Conservation (phyloP, 1,139 yeast genomes). For the Geotrichum fermentans region DNA sequence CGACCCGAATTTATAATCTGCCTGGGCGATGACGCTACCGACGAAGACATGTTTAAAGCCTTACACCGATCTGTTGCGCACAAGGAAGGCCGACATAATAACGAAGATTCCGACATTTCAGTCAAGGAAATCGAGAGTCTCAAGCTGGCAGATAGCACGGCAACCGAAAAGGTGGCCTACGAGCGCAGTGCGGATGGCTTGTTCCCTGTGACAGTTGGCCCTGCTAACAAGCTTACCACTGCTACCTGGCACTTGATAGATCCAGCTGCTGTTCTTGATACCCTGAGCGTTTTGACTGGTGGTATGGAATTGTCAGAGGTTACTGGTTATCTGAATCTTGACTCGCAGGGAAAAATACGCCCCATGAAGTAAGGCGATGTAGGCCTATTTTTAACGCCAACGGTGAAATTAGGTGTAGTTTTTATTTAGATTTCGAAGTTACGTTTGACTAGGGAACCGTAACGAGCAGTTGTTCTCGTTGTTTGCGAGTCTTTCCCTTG, state of each 20-base stretch:
- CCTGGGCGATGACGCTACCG: conserved; percentile 93
- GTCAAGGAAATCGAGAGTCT: conserved; percentile 5
- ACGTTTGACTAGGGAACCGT: too few species aligned
- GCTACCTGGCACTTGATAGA: conserved; percentile 87
- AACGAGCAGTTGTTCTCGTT: background rate
- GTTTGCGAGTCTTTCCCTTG: background rate
- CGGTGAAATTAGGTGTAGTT: too few species aligned
- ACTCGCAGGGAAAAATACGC: conserved; percentile 12
- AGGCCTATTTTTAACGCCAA: too few species aligned
- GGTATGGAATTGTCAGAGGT: conserved; percentile 46
- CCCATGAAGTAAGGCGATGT: background rate
- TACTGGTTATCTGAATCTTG: conserved; percentile 13
- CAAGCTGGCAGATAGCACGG: conserved; percentile 10
- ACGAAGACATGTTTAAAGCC: conserved; percentile 92
- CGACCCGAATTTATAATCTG: conserved; percentile 82
- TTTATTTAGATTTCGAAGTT: too few species aligned
- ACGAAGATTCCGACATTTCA: background rate
- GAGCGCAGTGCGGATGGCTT: conserved; percentile 39
- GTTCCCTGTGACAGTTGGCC: conserved; percentile 91
- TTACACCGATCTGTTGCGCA: conserved; percentile 42
- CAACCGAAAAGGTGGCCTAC: conserved; percentile 21
- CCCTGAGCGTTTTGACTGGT: conserved; percentile 74
- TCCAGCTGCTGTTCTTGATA: conserved; percentile 80
- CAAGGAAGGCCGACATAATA: conserved; percentile 40
- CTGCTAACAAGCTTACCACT: conserved; percentile 81